These are phyloP conservation scores for Cupressus sempervirens DNA, from an alignment of 75 land plant genomes.

Conservation along the genomic window DNA sequence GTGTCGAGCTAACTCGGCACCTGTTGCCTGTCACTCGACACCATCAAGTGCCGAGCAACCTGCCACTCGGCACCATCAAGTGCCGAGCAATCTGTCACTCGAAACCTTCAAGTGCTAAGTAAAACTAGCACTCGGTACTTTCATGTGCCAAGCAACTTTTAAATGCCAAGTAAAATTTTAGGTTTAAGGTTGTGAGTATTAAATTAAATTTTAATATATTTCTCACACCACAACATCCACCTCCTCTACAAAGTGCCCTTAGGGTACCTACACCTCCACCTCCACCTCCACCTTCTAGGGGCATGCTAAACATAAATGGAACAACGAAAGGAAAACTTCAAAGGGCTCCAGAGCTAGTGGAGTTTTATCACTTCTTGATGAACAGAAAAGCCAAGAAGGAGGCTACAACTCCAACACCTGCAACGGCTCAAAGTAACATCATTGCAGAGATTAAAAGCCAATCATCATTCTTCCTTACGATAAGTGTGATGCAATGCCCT, in stretches of 20 bases:
- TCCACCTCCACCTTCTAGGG: slow-evolving; percentile 31
- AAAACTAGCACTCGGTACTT: too few species aligned
- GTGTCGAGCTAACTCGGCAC: too few species aligned
- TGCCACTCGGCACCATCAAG: too few species aligned
- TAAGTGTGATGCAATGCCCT: too few species aligned
- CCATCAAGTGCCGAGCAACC: too few species aligned
- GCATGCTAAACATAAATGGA: slow-evolving; percentile 5
- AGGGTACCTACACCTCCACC: slow-evolving; percentile 32
- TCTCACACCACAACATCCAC: slow-evolving; percentile 61
- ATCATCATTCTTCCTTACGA: slow-evolving; percentile 88
- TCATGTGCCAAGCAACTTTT: too few species aligned
- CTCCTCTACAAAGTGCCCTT: slow-evolving; percentile 51
- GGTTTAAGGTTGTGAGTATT: too few species aligned
- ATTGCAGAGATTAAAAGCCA: slow-evolving; percentile 93
- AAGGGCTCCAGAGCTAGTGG: slow-evolving; percentile 94
- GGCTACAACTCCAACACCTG: slow-evolving; percentile 30
- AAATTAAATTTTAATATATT: too few species aligned
- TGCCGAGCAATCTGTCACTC: too few species aligned
- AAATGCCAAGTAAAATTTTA: too few species aligned
- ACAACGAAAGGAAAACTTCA: slow-evolving; percentile 63
- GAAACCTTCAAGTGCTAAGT: too few species aligned
- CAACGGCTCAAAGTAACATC: slow-evolving; percentile 74
- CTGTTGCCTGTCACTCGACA: too few species aligned
- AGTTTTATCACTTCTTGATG: slow-evolving; percentile 92
- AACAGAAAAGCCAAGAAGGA: slow-evolving; percentile 92